Conservation (phyloP, 495 filamentous ascomycete species). For the Jackrogersella minutella region DNA sequence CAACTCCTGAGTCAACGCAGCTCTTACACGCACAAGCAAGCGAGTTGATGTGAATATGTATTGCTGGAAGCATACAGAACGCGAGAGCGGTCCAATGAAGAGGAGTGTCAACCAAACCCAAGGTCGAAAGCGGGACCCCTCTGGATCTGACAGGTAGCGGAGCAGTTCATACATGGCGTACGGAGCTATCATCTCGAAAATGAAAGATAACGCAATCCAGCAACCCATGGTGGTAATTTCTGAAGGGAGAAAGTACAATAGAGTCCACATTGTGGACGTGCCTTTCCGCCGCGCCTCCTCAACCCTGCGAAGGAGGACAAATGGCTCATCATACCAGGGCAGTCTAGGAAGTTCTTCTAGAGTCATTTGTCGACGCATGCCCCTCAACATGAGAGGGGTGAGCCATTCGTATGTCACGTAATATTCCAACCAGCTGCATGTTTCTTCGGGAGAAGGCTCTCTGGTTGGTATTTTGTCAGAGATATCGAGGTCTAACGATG, state of each 20-base stretch:
- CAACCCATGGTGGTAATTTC: conserved; percentile 52
- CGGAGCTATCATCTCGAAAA: conserved; percentile 53
- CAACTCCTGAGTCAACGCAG: conserved; percentile 59
- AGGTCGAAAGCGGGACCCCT: conserved; percentile 48
- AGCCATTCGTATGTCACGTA: conserved; percentile 60
- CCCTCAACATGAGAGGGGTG: conserved; percentile 56
- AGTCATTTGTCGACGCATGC: conserved; percentile 51
- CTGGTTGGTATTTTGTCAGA: conserved; percentile 40
- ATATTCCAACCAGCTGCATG: conserved; percentile 57
- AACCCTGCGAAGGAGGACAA: conserved; percentile 50
- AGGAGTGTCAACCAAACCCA: conserved; percentile 56
- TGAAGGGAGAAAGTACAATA: conserved; percentile 48
- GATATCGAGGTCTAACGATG: conserved; percentile 40
- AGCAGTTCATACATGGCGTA: conserved; percentile 57
- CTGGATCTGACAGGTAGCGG: conserved; percentile 48
- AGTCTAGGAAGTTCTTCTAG: conserved; percentile 58
- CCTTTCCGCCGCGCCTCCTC: conserved; percentile 49
- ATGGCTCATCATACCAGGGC: conserved; percentile 60
- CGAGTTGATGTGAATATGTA: conserved; percentile 59
- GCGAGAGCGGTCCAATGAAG: conserved; percentile 53
- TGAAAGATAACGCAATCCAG: conserved; percentile 46
- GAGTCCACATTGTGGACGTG: conserved; percentile 52
- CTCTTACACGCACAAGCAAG: conserved; percentile 55
- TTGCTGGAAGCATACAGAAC: conserved; percentile 56
- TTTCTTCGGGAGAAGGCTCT: conserved; percentile 56